Conservation (phyloP, 148 eudicot species). For the Drosera capensis region DNA sequence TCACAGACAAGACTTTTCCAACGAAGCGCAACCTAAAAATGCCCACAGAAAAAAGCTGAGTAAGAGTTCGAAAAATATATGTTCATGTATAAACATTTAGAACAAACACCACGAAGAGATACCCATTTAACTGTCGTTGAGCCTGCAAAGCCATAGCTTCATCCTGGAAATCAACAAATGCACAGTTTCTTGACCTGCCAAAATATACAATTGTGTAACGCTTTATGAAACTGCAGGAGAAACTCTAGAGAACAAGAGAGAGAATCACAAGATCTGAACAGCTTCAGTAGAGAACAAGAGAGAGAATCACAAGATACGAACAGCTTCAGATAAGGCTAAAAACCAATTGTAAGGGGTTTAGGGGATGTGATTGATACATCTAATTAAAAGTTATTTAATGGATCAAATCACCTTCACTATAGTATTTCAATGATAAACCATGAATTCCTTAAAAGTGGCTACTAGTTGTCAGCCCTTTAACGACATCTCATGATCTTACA, state of each 20-base stretch:
- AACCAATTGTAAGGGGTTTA: too few species aligned
- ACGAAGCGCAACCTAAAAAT: conserved; percentile 62
- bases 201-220: neutral
- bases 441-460: too few species aligned
- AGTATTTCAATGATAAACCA: too few species aligned
- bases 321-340: neutral
- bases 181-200: conserved; percentile 65
- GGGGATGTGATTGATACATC: too few species aligned
- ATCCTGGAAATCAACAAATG: conserved; percentile 72
- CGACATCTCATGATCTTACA: too few species aligned
- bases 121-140: conserved; percentile 74
- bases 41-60: neutral
- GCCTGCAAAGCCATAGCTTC: conserved; percentile 69
- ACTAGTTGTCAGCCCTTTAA: too few species aligned
- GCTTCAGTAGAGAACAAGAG: neutral
- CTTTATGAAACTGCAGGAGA: neutral
- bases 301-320: too few species aligned
- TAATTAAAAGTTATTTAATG: too few species aligned
- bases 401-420: too few species aligned
- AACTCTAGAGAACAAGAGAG: neutral
- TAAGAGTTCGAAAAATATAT: neutral
- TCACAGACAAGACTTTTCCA: conserved; percentile 77
- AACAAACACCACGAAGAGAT: conserved; percentile 6
- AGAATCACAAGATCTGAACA: neutral
- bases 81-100: neutral